A percentile compares a stretch with the other conserved stretches of the same genome.
phyloP scores from a whole-genome alignment of 305 asterid genomes.

The Striga hermonthica region DNA sequence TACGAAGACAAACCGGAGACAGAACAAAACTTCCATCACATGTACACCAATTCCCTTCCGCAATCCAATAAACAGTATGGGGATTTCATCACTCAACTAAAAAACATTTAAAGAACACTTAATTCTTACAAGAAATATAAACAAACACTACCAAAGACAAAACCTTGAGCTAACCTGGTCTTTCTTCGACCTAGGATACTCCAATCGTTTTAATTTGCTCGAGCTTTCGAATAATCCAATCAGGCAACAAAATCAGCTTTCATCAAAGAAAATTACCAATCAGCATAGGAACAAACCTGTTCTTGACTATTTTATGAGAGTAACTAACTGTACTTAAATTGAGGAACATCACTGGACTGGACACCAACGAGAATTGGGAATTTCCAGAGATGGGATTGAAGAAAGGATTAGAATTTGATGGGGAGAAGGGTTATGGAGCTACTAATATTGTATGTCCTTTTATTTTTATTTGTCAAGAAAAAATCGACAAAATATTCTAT shows the following conservation, averaged over 20 bases:
- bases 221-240: constrained; percentile 30
- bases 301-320: constrained; percentile 14
- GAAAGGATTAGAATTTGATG: constrained; percentile 17
- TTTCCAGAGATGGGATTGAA: constrained; percentile 30
- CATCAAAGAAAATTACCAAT: neutral
- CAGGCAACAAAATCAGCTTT: constrained; percentile 26
- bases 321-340: constrained; percentile 25
- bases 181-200: constrained; percentile 15
- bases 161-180: constrained; percentile 36
- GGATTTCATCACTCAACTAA: neutral
- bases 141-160: neutral
- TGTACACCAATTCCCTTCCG: neutral
- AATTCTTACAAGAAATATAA: neutral
- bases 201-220: constrained; percentile 24
- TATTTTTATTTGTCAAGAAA: neutral
- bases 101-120: neutral
- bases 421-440: constrained; percentile 1
- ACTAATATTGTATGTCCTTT: neutral
- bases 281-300: constrained; percentile 15
- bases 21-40: neutral
- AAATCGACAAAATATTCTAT: too few species aligned
- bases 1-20: too few species aligned
- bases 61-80: neutral
- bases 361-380: constrained; percentile 27
- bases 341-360: constrained; percentile 24